These are phyloP conservation scores for Penicillium bovifimosum DNA, from an alignment of 495 filamentous ascomycete species.

Conservation along the genomic window DNA sequence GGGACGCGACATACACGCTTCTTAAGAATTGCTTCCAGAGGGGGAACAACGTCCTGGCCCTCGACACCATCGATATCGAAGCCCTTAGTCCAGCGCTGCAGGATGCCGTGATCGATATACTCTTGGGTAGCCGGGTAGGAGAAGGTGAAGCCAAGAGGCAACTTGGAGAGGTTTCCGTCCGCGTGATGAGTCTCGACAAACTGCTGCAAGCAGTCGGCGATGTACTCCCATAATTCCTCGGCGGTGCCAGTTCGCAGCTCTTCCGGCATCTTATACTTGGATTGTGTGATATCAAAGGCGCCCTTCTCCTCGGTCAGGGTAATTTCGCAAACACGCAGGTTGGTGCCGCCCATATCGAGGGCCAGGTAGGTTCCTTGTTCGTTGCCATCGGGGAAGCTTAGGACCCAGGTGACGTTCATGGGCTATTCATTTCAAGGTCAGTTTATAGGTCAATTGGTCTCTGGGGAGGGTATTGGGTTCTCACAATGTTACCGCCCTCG, in stretches of 20 bases:
- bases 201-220: constrained; percentile 93
- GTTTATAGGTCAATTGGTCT: background rate
- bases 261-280: constrained; percentile 95
- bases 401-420: constrained; percentile 99
- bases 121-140: constrained; percentile 96
- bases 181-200: constrained; percentile 92
- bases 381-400: constrained; percentile 83
- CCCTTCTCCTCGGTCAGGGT: constrained; percentile 84
- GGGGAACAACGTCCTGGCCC: constrained; percentile 88
- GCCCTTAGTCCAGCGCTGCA: constrained; percentile 98
- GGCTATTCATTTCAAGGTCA: constrained; percentile 49
- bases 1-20: constrained; percentile 58
- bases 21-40: constrained; percentile 77
- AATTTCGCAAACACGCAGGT: constrained; percentile 96
- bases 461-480: constrained; percentile 27
- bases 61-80: constrained; percentile 98
- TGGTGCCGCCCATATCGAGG: constrained; percentile 97
- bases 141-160: constrained; percentile 95
- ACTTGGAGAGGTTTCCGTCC: constrained; percentile 50
- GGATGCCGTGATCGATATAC: constrained; percentile 90
- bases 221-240: constrained; percentile 96
- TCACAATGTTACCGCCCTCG: constrained; percentile 88
- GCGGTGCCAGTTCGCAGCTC: constrained; percentile 86
- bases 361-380: constrained; percentile 90
- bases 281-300: constrained; percentile 98